These are phyloP conservation scores for Paramecium pentaurelia DNA, from an alignment of 73 alveolate genomes.

Conservation along the genomic window DNA sequence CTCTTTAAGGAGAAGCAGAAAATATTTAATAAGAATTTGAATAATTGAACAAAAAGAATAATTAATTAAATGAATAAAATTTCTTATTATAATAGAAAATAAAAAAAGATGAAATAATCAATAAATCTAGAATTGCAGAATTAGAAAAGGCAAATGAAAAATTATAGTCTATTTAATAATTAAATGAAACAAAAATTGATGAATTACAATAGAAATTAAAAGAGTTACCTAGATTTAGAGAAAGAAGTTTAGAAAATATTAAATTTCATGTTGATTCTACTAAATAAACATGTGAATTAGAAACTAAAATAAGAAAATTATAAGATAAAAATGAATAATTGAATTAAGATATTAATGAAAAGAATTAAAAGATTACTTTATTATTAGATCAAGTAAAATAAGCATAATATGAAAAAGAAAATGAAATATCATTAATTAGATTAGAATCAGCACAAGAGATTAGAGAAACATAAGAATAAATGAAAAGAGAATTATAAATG, in stretches of 20 bases:
- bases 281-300: conserved; percentile 10
- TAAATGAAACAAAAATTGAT: neutral
- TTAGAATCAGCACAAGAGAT: neutral
- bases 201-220: neutral
- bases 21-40: conserved; percentile 6
- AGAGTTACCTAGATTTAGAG: neutral
- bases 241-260: neutral
- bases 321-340: neutral
- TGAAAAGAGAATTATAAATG: neutral
- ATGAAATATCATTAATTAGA: neutral
- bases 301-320: neutral
- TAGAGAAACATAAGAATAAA: neutral
- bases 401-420: neutral
- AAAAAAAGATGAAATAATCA: neutral
- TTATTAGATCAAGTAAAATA: neutral
- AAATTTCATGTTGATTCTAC: conserved; percentile 11
- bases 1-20: neutral
- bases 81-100: neutral
- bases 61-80: neutral
- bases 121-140: neutral
- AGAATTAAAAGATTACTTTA: neutral
- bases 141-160: neutral
- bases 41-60: neutral
- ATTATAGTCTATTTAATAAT: neutral
- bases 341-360: neutral